phyloP scores from a whole-genome alignment of 1,284 basidiomycete genomes.

The Phenoliferia sp. region DNA sequence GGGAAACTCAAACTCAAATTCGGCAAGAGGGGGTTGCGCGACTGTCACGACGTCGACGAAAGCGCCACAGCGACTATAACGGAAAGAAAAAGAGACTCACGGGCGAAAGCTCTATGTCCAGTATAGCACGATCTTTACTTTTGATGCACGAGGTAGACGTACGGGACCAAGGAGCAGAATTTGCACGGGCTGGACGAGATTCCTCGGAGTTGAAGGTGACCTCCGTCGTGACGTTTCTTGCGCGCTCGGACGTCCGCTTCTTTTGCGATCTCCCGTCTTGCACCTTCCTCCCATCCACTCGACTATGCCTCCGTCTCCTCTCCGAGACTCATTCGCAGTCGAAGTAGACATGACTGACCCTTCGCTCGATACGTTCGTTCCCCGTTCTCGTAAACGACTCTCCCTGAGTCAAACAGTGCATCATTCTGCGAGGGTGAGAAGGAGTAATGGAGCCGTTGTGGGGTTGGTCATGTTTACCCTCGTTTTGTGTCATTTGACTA shows the following conservation, averaged over 20 bases:
- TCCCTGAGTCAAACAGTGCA: background rate
- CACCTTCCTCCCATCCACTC: background rate
- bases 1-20: too few species aligned
- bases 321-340: background rate
- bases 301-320: background rate
- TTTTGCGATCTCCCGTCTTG: background rate
- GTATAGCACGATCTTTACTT: too few species aligned
- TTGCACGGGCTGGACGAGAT: too few species aligned
- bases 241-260: background rate
- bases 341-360: background rate
- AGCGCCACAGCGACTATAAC: too few species aligned
- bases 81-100: too few species aligned
- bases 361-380: background rate
- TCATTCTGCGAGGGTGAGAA: background rate
- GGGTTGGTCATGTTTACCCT: background rate
- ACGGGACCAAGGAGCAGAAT: too few species aligned
- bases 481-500: background rate
- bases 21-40: too few species aligned
- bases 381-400: background rate
- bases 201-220: too few species aligned
- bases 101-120: too few species aligned
- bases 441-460: background rate
- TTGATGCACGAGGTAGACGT: too few species aligned
- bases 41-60: too few species aligned
- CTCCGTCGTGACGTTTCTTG: too few species aligned